These are phyloP conservation scores for Peronosclerospora sorghi DNA, from an alignment of 352 stramenopile genomes.

Conservation along the genomic window DNA sequence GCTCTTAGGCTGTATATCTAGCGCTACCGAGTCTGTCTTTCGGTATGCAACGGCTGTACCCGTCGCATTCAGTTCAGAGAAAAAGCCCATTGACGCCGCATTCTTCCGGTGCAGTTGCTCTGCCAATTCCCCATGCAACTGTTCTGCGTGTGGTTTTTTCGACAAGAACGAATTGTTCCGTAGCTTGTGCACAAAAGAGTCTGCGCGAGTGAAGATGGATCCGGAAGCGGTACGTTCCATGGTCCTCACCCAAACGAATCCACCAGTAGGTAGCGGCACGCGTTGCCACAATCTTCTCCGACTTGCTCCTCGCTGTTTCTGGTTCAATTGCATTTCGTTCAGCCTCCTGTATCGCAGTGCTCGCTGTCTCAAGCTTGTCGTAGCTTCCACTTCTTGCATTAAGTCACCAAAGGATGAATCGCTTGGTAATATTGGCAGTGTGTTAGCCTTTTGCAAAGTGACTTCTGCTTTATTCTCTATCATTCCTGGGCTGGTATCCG, in stretches of 20 bases:
- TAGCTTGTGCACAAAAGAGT: constrained; percentile 45
- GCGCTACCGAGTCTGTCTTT: constrained; percentile 37
- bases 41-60: constrained; percentile 33
- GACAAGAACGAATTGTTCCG: constrained; percentile 46
- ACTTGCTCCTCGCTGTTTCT: constrained; percentile 47
- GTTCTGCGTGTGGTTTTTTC: constrained; percentile 34
- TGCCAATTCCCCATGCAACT: constrained; percentile 33
- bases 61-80: constrained; percentile 40
- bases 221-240: constrained; percentile 12
- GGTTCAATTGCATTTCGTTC: constrained; percentile 58
- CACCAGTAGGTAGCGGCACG: constrained; percentile 37
- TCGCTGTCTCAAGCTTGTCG: constrained; percentile 34
- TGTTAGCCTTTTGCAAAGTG: constrained; percentile 20
- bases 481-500: constrained; percentile 2
- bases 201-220: constrained; percentile 16
- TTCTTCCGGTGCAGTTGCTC: constrained; percentile 74
- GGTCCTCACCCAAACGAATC: constrained; percentile 56
- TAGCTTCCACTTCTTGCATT: constrained; percentile 18
- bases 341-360: constrained; percentile 46
- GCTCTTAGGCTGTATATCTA: constrained; percentile 29
- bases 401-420: constrained; percentile 12
- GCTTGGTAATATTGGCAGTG: constrained; percentile 18
- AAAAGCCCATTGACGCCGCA: constrained; percentile 54
- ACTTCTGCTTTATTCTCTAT: constrained; percentile 2
- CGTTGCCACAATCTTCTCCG: constrained; percentile 50